A percentile compares a stretch with the other conserved stretches of the same genome.
Conservation (phyloP, 176 grass and related monocot species). For the Areca catechu region DNA sequence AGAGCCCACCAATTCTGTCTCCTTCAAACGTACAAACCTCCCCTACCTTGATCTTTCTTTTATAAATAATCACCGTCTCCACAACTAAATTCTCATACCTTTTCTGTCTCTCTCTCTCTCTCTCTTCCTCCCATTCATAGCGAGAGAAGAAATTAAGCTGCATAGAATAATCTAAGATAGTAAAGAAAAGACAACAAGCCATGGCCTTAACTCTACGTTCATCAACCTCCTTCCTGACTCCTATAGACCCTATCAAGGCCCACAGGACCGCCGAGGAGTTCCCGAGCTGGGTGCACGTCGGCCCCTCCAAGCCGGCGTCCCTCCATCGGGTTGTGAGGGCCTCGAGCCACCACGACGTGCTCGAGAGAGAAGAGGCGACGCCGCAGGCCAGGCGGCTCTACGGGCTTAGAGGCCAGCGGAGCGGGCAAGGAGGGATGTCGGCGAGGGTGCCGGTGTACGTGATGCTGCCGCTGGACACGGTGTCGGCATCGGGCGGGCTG, state of each 20-base stretch:
- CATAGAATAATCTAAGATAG: background rate
- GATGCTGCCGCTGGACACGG: slow-evolving; percentile 88
- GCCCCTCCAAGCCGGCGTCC: slow-evolving; percentile 3
- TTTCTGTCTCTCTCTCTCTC: background rate
- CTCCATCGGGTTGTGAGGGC: slow-evolving; percentile 9
- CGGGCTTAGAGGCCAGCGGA: background rate
- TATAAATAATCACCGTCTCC: slow-evolving; percentile 3
- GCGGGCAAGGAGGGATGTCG: background rate
- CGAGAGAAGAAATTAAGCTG: background rate
- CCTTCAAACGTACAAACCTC: background rate
- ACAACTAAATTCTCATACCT: background rate
- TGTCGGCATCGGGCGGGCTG: slow-evolving; percentile 39
- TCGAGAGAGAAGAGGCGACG: background rate
- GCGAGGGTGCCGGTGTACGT: slow-evolving; percentile 67
- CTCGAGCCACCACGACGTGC: background rate
- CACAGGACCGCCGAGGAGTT: slow-evolving; percentile 31
- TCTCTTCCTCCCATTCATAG: background rate
- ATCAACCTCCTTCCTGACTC: slow-evolving; percentile 41
- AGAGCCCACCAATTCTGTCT: background rate
- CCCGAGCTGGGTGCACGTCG: slow-evolving; percentile 24
- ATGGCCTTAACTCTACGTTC: slow-evolving; percentile 68
- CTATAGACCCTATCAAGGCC: slow-evolving; percentile 38
- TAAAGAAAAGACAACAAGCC: background rate
- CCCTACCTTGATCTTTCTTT: slow-evolving; percentile 8
- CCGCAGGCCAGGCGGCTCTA: slow-evolving; percentile 32